Evolutionary conservation across 2,329 filamentous ascomycete species (phyloP), one percentile per base, ranked within the genome.

Genomic region (Fusarium sp.): DNA sequence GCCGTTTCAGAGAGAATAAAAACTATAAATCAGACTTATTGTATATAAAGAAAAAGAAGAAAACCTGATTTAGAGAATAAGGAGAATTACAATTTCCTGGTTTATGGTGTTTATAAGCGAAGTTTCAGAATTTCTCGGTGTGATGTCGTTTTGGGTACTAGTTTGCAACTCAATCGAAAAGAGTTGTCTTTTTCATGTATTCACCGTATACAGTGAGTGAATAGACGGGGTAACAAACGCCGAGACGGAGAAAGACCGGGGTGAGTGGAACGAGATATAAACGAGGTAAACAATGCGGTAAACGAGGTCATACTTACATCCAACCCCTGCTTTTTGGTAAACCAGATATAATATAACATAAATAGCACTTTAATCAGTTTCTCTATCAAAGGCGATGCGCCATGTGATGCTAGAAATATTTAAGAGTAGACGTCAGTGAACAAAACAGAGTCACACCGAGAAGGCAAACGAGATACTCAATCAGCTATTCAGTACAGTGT

Each of bases 361-460:
- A n/a, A n/a, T 15, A 15, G 14, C 14, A n/a, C 9, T 8, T 41
- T 2, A 15, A 15, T 13, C 7, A 6, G 2, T 6, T n/a, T n/a
- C 3, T 42, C 22, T 5, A 42, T n/a, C 22, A n/a, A n/a, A 42
- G 8, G 38, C 20, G 22, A n/a, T 42, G 9, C 22, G 14, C 13
- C 14, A n/a, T n/a, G 6, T n/a, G 13, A 22, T 22, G 20, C 12
- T 41, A 10, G 22, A 42, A 17, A n/a, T 7, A 42, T 42, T n/a
- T n/a, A 15, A 14, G 22, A n/a, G 14, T n/a, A 42, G 22, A 42
- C 22, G 3, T 22, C 6, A 15, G 22, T n/a, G 14, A 42, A 10
- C 9, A 41, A 41, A n/a, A n/a, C 22, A 41, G 14, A 42, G 39
- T n/a, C 39, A n/a, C 13, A n/a, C 8, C 14, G 15, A 42, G 14